Evolutionary conservation across 2,329 filamentous ascomycete genomes (phyloP), one percentile per base, ranked within the genome.

Genomic region (Ophiocordyceps australis): DNA sequence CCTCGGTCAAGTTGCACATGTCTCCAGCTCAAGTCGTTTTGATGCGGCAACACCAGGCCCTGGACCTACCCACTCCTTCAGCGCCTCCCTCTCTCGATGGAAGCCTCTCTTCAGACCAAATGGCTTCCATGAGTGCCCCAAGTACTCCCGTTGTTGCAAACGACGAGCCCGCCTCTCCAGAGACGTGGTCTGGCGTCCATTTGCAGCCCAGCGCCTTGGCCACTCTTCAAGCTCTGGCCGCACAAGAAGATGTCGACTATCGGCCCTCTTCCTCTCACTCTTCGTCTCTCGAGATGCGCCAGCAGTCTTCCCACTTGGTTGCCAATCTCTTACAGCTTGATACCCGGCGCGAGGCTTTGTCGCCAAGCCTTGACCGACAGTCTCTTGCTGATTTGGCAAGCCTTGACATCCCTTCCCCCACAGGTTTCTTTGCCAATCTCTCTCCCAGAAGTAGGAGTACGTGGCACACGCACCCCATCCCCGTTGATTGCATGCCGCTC

Each of bases 21-120:
- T 85, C 79, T 5, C 78, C 79, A 4, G 71, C 70, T 12, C 69
- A 76, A 29, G 60, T 86, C 37, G 72, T 71, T 9, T 74, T 79
- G 41, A 70, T 93, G 46, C 64, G 63, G 26, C 50, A 57, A 31
- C 65, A 70, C 36, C 67, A 70, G 31, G 43, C 68, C 16, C 62
- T 73, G 14, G 64, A 70, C 24, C 62, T 86, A 4, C 82, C 82
- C 2, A 74, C 70, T 19, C 65, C 72, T 17, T 85, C 81, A 28
- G 76, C 80, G 5, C 76, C 85, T 5, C 86, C 86, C 4, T 94
- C 86, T 5, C 60, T 93, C 4, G 85, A 93, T 52, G 85, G 83
- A 14, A 93, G 82, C 50, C 55, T 89, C 40, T 77, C 73, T 7
- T 92, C 85, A 3, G 85, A 94, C 43, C 83, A 92, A 45, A 65